These are phyloP conservation scores for Chaetomium cochliodes DNA, from an alignment of 495 filamentous ascomycete species.

Conservation along the genomic window DNA sequence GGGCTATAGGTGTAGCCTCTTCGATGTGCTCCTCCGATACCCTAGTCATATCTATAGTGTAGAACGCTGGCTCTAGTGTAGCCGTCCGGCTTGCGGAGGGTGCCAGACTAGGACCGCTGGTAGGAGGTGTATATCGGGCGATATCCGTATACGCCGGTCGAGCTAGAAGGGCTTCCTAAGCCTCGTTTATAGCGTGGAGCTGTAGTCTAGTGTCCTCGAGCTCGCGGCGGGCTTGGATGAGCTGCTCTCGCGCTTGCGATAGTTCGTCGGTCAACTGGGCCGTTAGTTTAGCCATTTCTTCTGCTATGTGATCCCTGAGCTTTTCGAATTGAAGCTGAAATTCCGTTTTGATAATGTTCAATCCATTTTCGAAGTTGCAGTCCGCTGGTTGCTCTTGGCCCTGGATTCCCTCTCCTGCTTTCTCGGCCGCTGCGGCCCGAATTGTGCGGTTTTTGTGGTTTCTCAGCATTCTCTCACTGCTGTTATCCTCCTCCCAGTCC, in stretches of 20 bases:
- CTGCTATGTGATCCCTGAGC: background rate
- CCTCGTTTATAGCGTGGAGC: background rate
- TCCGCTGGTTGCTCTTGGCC: background rate
- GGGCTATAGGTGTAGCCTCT: conserved; percentile 6
- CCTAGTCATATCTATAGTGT: background rate
- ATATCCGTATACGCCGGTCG: background rate
- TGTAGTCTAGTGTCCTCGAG: conserved; percentile 3
- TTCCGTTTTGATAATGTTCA: conserved; percentile 2
- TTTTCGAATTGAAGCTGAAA: background rate
- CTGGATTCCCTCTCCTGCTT: background rate
- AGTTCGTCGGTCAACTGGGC: conserved; percentile 1
- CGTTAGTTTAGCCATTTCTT: background rate
- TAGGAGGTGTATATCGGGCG: background rate
- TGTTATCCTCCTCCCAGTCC: conserved; percentile 6
- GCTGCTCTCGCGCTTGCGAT: conserved; percentile 1
- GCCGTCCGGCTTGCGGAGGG: background rate
- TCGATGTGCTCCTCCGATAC: background rate
- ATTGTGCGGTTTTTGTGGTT: background rate
- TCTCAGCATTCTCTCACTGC: background rate
- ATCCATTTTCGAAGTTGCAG: background rate
- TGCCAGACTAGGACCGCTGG: background rate
- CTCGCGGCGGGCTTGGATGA: background rate
- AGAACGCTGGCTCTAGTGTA: conserved; percentile 7
- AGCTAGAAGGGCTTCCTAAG: background rate
- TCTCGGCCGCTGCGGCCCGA: background rate